Conservation (phyloP, 148 eudicot genomes). For the Mesembryanthemum crystallinum region DNA sequence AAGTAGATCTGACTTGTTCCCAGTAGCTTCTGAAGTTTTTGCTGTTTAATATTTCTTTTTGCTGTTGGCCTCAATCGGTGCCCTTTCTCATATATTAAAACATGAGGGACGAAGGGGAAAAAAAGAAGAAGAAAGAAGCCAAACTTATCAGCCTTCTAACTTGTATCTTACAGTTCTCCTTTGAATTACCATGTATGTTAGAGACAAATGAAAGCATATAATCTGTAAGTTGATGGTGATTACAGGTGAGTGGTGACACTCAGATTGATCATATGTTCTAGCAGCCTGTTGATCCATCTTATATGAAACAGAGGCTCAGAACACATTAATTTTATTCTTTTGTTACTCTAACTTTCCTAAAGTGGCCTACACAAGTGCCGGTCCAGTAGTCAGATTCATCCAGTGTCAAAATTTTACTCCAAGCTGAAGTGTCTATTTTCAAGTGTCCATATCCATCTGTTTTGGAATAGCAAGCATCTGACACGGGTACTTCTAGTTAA, state of each 20-base stretch:
- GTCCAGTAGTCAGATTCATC: no score
- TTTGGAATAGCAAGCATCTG: no score
- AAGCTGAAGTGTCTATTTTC: no score
- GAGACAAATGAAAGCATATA: background rate
- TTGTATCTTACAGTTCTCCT: background rate
- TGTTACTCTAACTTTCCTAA: no score
- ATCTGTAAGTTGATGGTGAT: constrained; percentile 8
- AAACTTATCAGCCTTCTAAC: no score
- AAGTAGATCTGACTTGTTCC: constrained; percentile 16
- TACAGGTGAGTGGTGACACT: background rate
- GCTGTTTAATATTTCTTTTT: background rate
- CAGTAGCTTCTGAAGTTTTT: background rate
- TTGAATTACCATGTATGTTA: no score
- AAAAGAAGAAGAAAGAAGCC: no score
- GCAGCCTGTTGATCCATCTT: background rate
- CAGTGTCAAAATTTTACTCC: no score
- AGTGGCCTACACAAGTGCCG: no score
- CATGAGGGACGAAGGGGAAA: background rate
- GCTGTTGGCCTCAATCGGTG: background rate
- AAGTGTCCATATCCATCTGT: no score
- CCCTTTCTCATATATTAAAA: background rate
- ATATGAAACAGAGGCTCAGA: background rate
- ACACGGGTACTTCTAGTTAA: no score
- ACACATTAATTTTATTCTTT: background rate
- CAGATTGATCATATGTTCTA: background rate